Conservation (phyloP, 2,329 filamentous ascomycete species). For the Exophiala dermatitidis region DNA sequence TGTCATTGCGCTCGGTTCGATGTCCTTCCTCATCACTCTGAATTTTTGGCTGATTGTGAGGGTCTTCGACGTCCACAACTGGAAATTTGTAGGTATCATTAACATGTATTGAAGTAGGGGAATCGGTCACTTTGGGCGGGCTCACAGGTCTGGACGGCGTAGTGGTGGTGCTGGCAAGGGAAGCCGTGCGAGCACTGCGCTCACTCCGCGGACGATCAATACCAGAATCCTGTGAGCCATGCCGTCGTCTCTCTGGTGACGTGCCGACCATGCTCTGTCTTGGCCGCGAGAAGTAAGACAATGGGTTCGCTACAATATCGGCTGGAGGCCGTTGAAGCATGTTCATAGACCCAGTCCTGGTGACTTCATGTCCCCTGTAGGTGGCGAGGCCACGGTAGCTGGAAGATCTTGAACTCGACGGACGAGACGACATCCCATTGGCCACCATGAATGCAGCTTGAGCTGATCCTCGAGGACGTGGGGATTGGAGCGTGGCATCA, state of each 20-base stretch:
- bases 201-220: conserved; percentile 8
- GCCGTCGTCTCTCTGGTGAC: conserved; percentile 15
- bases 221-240: conserved; percentile 11
- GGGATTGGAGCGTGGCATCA: conserved; percentile 20
- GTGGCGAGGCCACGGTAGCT: conserved; percentile 23
- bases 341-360: conserved; percentile 23
- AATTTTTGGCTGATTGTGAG: conserved; percentile 21
- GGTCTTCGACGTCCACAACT: conserved; percentile 18
- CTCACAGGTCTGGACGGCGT: conserved; percentile 16
- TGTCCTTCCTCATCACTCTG: conserved; percentile 10
- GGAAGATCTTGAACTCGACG: conserved; percentile 24
- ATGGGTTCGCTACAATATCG: conserved; percentile 24
- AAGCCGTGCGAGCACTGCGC: conserved; percentile 10
- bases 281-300: conserved; percentile 26
- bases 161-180: conserved; percentile 13
- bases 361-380: conserved; percentile 26
- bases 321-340: conserved; percentile 24
- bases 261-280: conserved; percentile 23
- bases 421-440: conserved; percentile 18
- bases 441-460: conserved; percentile 20
- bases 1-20: neutral
- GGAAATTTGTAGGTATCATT: conserved; percentile 16
- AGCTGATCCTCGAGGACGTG: conserved; percentile 17
- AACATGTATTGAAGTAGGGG: conserved; percentile 23
- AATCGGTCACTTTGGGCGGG: conserved; percentile 21